Conservation (phyloP, 768 basidiomycete species). For the Kwoniella heveanensis region DNA sequence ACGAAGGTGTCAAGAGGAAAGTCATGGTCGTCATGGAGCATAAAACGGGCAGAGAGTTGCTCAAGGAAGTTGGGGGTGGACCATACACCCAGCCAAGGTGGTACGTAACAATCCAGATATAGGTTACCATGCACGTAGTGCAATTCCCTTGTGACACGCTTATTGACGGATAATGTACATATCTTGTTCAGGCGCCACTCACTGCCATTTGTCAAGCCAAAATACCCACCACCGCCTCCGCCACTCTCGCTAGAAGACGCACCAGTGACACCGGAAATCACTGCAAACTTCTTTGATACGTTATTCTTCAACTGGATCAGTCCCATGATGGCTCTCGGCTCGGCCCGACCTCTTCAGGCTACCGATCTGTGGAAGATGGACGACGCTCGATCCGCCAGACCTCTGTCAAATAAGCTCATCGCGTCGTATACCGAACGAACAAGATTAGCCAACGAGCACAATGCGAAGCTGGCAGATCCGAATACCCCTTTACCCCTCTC, state of each 20-base stretch:
- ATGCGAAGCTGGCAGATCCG: conserved; percentile 67
- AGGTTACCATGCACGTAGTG: too few species aligned
- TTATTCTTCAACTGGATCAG: conserved; percentile 78
- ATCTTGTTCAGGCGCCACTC: conserved; percentile 44
- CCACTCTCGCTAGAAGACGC: conserved; percentile 54
- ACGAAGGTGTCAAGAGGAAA: conserved; percentile 38
- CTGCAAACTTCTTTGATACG: conserved; percentile 64
- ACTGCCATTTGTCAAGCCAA: conserved; percentile 49
- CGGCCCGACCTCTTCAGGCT: conserved; percentile 75
- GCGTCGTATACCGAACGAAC: conserved; percentile 67
- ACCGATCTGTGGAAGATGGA: conserved; percentile 79
- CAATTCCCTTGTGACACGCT: too few species aligned
- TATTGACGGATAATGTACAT: too few species aligned
- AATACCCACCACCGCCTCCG: conserved; percentile 53
- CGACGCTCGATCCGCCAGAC: conserved; percentile 63
- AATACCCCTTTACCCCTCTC: conserved; percentile 64
- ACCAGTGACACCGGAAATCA: conserved; percentile 65
- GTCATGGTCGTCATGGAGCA: conserved; percentile 47
- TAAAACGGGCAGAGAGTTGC: conserved; percentile 42
- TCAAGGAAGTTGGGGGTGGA: conserved; percentile 37
- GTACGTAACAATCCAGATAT: too few species aligned
- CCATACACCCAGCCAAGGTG: conserved; percentile 48
- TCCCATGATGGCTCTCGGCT: conserved; percentile 70
- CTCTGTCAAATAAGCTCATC: conserved; percentile 67
- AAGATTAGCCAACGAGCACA: conserved; percentile 68